Conservation (phyloP, 768 basidiomycete genomes). For the Leccinellum luteum region DNA sequence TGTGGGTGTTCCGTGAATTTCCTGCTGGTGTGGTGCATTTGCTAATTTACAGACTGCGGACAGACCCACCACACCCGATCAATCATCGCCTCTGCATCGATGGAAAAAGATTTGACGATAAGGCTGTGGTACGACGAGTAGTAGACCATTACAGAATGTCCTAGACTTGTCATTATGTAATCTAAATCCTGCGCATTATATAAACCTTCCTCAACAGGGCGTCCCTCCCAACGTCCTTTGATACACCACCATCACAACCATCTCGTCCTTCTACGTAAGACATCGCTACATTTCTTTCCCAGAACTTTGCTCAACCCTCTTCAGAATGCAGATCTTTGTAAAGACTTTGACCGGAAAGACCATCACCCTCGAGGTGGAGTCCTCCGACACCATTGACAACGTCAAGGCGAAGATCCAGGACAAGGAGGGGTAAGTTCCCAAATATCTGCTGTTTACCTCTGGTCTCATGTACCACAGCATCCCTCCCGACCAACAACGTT, state of each 20-base stretch:
- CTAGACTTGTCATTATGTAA: background rate
- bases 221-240: background rate
- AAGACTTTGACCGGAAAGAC: constrained; percentile 91
- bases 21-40: background rate
- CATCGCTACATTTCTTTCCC: no score
- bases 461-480: constrained; percentile 39
- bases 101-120: constrained; percentile 87
- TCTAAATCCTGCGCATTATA: constrained; percentile 22
- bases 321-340: constrained; percentile 64
- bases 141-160: background rate
- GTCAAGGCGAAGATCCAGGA: constrained; percentile 57
- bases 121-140: constrained; percentile 68
- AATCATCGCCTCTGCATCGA: constrained; percentile 84
- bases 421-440: constrained; percentile 50
- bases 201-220: constrained; percentile 1
- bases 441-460: fast-evolving
- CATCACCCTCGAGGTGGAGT: constrained; percentile 41
- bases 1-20: constrained; percentile 38
- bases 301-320: background rate
- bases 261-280: constrained; percentile 2
- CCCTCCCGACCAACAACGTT: constrained; percentile 87
- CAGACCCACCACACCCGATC: constrained; percentile 74
- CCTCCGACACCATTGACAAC: constrained; percentile 27
- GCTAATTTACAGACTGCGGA: background rate
- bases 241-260: constrained; percentile 1